Evolutionary conservation across 1,284 basidiomycete genomes (phyloP).

Genomic region (Cutaneotrichosporon cavernicola): DNA sequence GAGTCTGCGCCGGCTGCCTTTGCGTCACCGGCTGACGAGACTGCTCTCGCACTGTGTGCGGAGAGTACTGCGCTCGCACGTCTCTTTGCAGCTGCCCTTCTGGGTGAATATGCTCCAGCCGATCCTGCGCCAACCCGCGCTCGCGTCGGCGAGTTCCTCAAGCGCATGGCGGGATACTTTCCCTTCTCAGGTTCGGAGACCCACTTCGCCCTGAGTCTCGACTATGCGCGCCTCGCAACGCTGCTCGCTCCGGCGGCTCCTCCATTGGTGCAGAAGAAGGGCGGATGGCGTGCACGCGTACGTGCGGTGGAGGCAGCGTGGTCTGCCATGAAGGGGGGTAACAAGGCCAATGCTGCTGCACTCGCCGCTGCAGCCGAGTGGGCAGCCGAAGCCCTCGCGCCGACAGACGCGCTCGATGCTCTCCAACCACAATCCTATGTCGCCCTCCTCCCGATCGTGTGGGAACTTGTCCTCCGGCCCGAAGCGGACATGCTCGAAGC

Average conservation of each 20-base stretch:
- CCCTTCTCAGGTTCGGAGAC: constrained; percentile 59
- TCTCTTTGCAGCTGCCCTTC: constrained; percentile 65
- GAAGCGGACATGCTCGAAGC: constrained; percentile 6
- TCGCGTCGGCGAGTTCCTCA: constrained; percentile 39
- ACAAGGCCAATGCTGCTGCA: constrained; percentile 34
- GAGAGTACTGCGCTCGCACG: constrained; percentile 64
- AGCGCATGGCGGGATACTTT: constrained; percentile 72
- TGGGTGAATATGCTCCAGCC: constrained; percentile 22
- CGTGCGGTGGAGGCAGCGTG: constrained; percentile 41
- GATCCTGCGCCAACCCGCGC: constrained; percentile 26
- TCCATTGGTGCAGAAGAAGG: constrained; percentile 20
- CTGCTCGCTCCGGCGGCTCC: constrained; percentile 34
- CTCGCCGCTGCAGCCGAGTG: constrained; percentile 58
- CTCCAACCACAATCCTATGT: constrained; percentile 66
- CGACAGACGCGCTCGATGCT: constrained; percentile 52
- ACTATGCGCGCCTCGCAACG: constrained; percentile 54
- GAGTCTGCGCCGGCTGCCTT: constrained; percentile 81
- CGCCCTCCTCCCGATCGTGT: constrained; percentile 75
- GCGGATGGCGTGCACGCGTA: constrained; percentile 33
- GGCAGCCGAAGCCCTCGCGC: constrained; percentile 64
- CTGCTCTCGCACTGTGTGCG: constrained; percentile 64
- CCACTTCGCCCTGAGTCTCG: constrained; percentile 59
- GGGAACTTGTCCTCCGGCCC: constrained; percentile 67
- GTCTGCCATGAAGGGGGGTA: constrained; percentile 12
- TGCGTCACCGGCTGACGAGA: constrained; percentile 56